Evolutionary conservation across 2,329 filamentous ascomycete species (phyloP), one percentile per base, ranked within the genome.

Genomic region (Sarocladium strictum): DNA sequence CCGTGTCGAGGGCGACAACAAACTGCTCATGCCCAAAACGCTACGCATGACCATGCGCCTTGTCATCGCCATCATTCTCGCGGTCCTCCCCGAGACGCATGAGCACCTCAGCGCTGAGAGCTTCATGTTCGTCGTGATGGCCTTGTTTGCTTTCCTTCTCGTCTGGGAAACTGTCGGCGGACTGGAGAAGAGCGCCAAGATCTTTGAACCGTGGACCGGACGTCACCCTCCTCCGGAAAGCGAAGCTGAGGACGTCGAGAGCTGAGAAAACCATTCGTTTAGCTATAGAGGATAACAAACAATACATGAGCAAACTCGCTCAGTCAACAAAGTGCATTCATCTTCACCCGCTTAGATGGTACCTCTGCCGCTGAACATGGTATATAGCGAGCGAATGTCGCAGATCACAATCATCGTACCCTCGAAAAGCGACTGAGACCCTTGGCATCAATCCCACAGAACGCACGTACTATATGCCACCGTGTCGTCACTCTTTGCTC

Each of bases 141-240:
- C 67, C 1, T 61, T 77, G 15, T 67, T 76, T 53, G 70, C 69
- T 1, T 68, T 73, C 54, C 62, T 72, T 3, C 58, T 73, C 3
- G 58, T 76, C 10, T 76, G 73, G 73, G 75, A 76, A 61, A 76
- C 71, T 19, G 54, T 75, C 6, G 68, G 67, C 1, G 67, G 68
- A 1, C 32, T 71, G 32, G 60, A 64, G 10, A 66, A 62, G 53
- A 62, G 62, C 2, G 62, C 67, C 0, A 57, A 57, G 17, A 19
- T 70, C 2, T 68, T 69, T 57, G 68, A 71, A 58, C 66, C 67
- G 15, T 71, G 68, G 68, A 61, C 57, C 1, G 55, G 63, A 24
- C 58, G 59, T 3, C 51, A 67, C 47, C 61, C 66, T 1, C 68
- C 68, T 2, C 29, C 56, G 6, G 64, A 64, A 35, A 59, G 62